phyloP scores from a whole-genome alignment of 2,329 filamentous ascomycete genomes.

The Fusarium aywerte region DNA sequence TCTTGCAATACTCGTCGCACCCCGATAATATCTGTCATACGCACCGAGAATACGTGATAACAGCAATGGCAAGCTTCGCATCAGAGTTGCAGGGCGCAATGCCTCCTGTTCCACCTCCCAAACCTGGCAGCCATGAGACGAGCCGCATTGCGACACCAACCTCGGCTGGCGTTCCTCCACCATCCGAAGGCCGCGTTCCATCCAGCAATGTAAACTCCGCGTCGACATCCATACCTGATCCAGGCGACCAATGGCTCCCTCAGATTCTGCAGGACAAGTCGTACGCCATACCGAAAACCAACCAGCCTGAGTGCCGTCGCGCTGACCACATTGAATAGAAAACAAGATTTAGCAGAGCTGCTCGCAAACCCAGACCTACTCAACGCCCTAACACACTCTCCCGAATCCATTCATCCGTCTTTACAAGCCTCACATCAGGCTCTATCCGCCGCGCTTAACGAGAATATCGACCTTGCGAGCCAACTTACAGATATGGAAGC shows the following conservation, averaged over 20 bases:
- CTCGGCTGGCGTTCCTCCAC: conserved; percentile 57
- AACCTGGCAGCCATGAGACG: conserved; percentile 74
- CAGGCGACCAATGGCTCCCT: conserved; percentile 82
- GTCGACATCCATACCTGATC: conserved; percentile 61
- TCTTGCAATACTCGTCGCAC: neutral
- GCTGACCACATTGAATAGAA: conserved; percentile 60
- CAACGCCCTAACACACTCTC: conserved; percentile 76
- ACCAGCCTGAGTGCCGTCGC: conserved; percentile 9
- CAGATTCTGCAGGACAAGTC: conserved; percentile 81
- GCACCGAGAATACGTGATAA: neutral
- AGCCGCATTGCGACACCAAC: conserved; percentile 74
- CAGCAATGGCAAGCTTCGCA: conserved; percentile 47
- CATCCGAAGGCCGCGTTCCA: conserved; percentile 49
- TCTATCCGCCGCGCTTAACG: conserved; percentile 71
- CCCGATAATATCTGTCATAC: neutral
- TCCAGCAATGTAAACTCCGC: conserved; percentile 36
- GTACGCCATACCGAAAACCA: conserved; percentile 60
- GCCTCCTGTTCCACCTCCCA: conserved; percentile 77
- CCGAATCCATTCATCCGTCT: conserved; percentile 76
- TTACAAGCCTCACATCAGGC: conserved; percentile 71
- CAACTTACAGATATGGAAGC: conserved; percentile 70
- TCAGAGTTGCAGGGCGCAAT: conserved; percentile 47
- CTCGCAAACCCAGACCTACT: conserved; percentile 74
- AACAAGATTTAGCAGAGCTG: conserved; percentile 79
- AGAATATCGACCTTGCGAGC: conserved; percentile 77